phyloP scores from a whole-genome alignment of 1,284 basidiomycete species.

The Moesziomyces antarcticus region DNA sequence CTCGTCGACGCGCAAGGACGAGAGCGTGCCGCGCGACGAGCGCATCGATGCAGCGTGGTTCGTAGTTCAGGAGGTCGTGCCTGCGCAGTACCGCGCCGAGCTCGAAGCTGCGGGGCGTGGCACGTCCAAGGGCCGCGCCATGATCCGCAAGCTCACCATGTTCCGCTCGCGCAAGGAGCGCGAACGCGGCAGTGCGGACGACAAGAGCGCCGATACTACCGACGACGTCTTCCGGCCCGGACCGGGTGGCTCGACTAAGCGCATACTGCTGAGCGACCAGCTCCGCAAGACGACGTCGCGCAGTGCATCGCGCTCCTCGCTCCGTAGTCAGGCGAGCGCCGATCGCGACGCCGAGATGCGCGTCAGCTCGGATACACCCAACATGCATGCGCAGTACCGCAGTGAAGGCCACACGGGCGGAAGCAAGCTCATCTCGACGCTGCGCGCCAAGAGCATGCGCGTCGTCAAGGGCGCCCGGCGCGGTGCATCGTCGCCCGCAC shows the following conservation, averaged over 20 bases:
- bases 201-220: constrained; percentile 1
- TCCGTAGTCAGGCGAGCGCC: constrained; percentile 11
- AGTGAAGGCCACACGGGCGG: constrained; percentile 27
- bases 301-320: constrained; percentile 17
- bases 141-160: constrained; percentile 64
- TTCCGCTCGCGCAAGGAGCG: constrained; percentile 48
- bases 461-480: constrained; percentile 37
- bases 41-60: constrained; percentile 64
- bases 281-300: constrained; percentile 20
- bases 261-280: constrained; percentile 46
- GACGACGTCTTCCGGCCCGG: constrained; percentile 55
- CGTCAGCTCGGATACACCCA: constrained; percentile 2
- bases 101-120: constrained; percentile 47
- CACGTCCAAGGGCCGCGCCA: constrained; percentile 47
- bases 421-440: constrained; percentile 37
- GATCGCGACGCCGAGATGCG: not conserved
- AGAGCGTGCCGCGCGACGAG: constrained; percentile 34
- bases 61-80: constrained; percentile 64
- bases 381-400: constrained; percentile 15
- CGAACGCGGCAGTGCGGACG: constrained; percentile 7
- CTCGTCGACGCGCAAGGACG: constrained; percentile 16
- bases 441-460: constrained; percentile 39
- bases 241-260: constrained; percentile 50
- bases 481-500: constrained; percentile 21
- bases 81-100: constrained; percentile 57